phyloP scores from a whole-genome alignment of 1,139 yeast genomes.

The Arxiozyma bovina region DNA sequence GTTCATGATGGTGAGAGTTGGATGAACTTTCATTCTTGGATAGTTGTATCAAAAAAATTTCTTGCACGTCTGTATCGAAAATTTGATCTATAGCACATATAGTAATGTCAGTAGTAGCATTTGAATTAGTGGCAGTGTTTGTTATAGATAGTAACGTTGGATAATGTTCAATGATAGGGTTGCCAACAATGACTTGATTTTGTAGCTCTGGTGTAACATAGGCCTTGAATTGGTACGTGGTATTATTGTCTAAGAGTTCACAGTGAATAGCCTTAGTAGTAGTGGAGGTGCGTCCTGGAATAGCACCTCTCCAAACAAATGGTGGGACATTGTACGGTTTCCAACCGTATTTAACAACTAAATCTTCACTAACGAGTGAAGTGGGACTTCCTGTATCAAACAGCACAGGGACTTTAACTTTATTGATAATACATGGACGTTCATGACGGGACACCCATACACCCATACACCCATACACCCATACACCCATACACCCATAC shows the following conservation, averaged over 20 bases:
- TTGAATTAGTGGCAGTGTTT: too few relatives aligned
- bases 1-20: background rate
- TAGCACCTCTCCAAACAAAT: background rate
- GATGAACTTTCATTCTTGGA: too few relatives aligned
- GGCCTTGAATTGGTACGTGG: background rate
- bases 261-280: background rate
- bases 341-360: background rate
- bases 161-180: background rate
- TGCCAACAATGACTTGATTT: background rate
- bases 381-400: constrained; percentile 4
- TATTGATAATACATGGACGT: background rate
- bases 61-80: too few relatives aligned
- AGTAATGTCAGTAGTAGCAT: too few relatives aligned
- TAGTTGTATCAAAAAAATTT: too few relatives aligned
- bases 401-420: background rate
- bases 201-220: background rate
- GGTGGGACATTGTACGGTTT: background rate
- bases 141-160: background rate
- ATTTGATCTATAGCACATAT: too few relatives aligned
- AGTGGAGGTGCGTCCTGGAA: background rate
- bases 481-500: too few relatives aligned
- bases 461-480: too few relatives aligned
- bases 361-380: background rate
- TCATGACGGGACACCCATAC: background rate
- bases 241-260: background rate